Evolutionary conservation across 2,329 filamentous ascomycete species (phyloP).

Genomic region (Zalaria obscura): DNA sequence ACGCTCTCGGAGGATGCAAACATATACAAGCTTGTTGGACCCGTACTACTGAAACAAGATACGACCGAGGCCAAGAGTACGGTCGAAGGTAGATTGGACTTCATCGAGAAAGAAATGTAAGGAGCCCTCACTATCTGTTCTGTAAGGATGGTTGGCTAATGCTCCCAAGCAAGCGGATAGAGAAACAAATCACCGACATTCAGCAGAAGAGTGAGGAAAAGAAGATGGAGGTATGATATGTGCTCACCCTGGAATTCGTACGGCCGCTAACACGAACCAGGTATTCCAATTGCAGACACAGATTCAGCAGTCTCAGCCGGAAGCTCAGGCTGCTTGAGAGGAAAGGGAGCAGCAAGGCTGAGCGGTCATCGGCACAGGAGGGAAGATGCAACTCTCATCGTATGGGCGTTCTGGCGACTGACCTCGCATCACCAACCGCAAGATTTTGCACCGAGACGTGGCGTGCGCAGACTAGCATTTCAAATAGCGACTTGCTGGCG

Average conservation of each 20-base stretch:
- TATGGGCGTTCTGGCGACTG: too few relatives aligned
- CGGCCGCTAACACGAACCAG: background rate
- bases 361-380: too few relatives aligned
- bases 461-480: too few relatives aligned
- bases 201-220: constrained; percentile 51
- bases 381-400: too few relatives aligned
- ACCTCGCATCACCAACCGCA: too few relatives aligned
- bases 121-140: constrained; percentile 13
- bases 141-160: constrained; percentile 2
- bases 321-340: background rate
- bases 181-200: constrained; percentile 49
- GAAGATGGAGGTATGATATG: constrained; percentile 43
- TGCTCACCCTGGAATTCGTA: background rate
- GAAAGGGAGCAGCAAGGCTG: too few relatives aligned
- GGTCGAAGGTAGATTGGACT: constrained; percentile 80
- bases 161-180: constrained; percentile 46
- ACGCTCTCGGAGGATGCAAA: constrained; percentile 65
- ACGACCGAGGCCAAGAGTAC: constrained; percentile 79
- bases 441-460: too few relatives aligned
- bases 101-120: constrained; percentile 88
- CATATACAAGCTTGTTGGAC: constrained; percentile 93
- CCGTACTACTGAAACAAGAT: constrained; percentile 88
- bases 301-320: background rate
- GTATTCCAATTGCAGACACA: background rate
- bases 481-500: too few relatives aligned